phyloP scores from a whole-genome alignment of 163 green algal species.

The Scenedesmus sp. region DNA sequence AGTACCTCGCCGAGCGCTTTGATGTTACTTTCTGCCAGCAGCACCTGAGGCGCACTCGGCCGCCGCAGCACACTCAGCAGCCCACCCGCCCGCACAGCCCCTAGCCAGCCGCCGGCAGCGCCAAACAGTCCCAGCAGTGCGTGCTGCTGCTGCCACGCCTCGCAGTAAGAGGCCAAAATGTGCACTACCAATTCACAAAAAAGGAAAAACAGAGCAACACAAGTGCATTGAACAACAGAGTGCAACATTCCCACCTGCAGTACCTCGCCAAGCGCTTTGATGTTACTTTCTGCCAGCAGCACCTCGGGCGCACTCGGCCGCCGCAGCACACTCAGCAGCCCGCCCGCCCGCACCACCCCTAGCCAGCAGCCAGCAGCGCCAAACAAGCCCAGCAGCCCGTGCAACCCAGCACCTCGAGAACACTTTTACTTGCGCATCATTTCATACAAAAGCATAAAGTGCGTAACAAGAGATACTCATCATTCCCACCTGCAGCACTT shows the following conservation, averaged over 20 bases:
- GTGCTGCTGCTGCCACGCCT: conserved; percentile 62
- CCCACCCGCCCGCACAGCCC: conserved; percentile 34
- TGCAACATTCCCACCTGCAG: conserved; percentile 2
- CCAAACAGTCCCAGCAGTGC: conserved; percentile 49
- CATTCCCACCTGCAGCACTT: conserved; percentile 19
- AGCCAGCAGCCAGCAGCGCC: neutral
- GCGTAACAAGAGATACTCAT: too few relatives aligned
- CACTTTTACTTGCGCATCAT: neutral
- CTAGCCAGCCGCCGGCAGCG: neutral
- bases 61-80: conserved; percentile 57
- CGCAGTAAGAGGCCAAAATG: conserved; percentile 60
- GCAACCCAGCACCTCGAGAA: neutral
- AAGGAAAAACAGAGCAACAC: too few relatives aligned
- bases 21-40: neutral
- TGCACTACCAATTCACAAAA: too few relatives aligned
- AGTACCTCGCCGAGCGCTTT: neutral
- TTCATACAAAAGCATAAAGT: neutral
- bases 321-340: conserved; percentile 59
- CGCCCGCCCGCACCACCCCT: conserved; percentile 49
- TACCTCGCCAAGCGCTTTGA: neutral
- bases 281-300: neutral
- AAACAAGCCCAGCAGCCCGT: conserved; percentile 52
- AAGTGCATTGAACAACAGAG: too few relatives aligned
- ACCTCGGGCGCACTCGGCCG: conserved; percentile 45
- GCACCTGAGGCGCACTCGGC: conserved; percentile 30